Evolutionary conservation across 2,329 filamentous ascomycete genomes (phyloP).

Genomic region (Aspergillus texensis): DNA sequence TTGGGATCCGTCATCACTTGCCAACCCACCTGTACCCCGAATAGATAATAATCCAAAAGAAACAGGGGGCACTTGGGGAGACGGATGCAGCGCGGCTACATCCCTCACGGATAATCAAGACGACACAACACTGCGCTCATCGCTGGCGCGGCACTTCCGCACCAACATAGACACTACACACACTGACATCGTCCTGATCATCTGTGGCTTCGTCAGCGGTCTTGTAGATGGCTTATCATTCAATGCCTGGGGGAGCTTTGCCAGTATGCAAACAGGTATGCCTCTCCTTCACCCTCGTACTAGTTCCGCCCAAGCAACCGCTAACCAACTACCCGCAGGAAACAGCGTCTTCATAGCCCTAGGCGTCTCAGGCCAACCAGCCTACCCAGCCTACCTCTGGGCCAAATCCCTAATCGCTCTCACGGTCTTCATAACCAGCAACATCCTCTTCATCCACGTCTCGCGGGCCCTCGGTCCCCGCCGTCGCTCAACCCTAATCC

Average conservation of each 20-base stretch:
- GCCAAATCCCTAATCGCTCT: slow-evolving; percentile 48
- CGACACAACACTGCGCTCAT: slow-evolving; percentile 15
- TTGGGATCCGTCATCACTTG: slow-evolving; percentile 13
- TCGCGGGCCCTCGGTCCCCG: slow-evolving; percentile 35
- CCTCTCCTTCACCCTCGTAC: slow-evolving; percentile 1
- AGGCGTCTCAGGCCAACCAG: slow-evolving; percentile 45
- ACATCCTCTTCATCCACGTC: slow-evolving; percentile 42
- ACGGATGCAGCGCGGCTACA: slow-evolving; percentile 27
- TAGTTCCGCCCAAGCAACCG: no score
- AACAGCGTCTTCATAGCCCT: slow-evolving; percentile 49
- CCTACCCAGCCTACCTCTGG: slow-evolving; percentile 43
- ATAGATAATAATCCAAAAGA: slow-evolving; percentile 21
- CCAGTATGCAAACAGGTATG: slow-evolving; percentile 47
- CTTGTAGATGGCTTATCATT: slow-evolving; percentile 45
- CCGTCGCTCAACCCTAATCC: slow-evolving; percentile 41
- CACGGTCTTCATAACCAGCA: slow-evolving; percentile 40
- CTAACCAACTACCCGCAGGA: slow-evolving; percentile 28
- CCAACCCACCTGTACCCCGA: slow-evolving; percentile 6
- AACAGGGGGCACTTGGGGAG: slow-evolving; percentile 23
- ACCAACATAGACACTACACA: slow-evolving; percentile 26
- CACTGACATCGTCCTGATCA: slow-evolving; percentile 34
- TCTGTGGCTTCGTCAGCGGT: slow-evolving; percentile 43
- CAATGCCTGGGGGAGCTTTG: slow-evolving; percentile 47
- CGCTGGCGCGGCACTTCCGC: slow-evolving; percentile 24
- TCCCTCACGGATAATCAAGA: slow-evolving; percentile 25